Evolutionary conservation across 2,329 filamentous ascomycete genomes (phyloP), one percentile per base, ranked within the genome.

Genomic region (Calonectria montana): DNA sequence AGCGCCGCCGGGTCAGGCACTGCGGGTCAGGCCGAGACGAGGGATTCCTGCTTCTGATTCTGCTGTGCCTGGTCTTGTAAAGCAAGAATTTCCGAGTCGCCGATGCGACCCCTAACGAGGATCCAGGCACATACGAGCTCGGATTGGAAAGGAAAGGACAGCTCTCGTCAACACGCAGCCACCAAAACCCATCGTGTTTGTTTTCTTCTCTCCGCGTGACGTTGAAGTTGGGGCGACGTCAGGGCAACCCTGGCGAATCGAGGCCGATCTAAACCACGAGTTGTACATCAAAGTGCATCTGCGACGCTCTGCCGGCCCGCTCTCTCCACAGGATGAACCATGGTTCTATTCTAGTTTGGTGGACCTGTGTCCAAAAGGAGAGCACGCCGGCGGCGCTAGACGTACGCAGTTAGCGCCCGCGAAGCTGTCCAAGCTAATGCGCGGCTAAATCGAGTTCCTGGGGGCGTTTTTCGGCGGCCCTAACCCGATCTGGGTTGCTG

Each of bases 331-430:
- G 35, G 57, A 65, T 69, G 66, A 73, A 68, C 71, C 69, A 55
- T 73, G 72, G 73, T 75, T 70, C 69, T 74, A 76, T 76, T 71
- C 70, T 72, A 69, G 71, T 63, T 57, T 48, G 53, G 41, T 67
- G 37, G 61, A 39, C 29, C 23, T 16, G 37, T 31, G 29, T 66
- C 65, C 25, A 0, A 41, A 71, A 63, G 16, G 1, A 27, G 78
- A 23, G 13, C 50, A 1, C 1, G 2, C 53, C 78, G 78, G 78
- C 78, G 78, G 75, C 63, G 23, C 76, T 79, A 79, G 70, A 59
- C 10, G 8, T 16, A 21, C 45, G 4, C 0, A 18, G 67, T 2
- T 25, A 50, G 48, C 13, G 3, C 9, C 23, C 9, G 10, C 37
- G 35, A 67, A 63, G 57, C 29, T 37, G 23, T 6, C 39, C 41